phyloP scores from a whole-genome alignment of 768 basidiomycete genomes.

The Boletus rubropictus region DNA sequence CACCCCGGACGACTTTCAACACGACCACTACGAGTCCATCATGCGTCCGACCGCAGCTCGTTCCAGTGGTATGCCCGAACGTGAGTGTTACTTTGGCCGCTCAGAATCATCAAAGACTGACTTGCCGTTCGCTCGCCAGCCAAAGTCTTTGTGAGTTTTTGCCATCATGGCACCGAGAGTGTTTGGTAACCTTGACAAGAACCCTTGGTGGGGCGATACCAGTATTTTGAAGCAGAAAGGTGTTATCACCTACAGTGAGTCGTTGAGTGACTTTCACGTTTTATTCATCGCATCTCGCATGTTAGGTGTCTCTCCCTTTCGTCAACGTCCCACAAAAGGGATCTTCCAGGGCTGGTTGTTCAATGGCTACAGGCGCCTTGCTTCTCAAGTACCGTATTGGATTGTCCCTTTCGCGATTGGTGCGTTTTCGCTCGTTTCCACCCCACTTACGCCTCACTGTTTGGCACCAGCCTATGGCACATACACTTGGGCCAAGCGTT shows the following conservation, averaged over 20 bases:
- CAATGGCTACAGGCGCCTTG: conserved; percentile 78
- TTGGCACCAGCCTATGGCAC: conserved; percentile 57
- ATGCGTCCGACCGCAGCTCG: conserved; percentile 51
- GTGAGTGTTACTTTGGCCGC: conserved; percentile 40
- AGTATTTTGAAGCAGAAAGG: conserved; percentile 69
- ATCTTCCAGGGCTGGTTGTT: conserved; percentile 73
- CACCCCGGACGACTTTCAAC: conserved; percentile 23
- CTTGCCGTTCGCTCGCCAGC: conserved; percentile 35
- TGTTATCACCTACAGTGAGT: conserved; percentile 76
- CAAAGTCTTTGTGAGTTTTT: conserved; percentile 71
- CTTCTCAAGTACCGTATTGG: conserved; percentile 72
- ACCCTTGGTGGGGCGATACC: conserved; percentile 87
- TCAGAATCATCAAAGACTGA: background rate
- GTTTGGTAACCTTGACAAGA: conserved; percentile 39
- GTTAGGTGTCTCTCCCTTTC: conserved; percentile 78
- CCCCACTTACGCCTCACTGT: background rate
- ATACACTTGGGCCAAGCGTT: conserved; percentile 74
- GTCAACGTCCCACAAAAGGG: conserved; percentile 66
- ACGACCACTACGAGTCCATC: conserved; percentile 14
- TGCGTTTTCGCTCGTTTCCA: conserved; percentile 35
- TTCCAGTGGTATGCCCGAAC: conserved; percentile 75
- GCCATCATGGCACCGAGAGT: background rate
- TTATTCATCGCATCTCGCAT: conserved; percentile 1
- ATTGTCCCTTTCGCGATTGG: conserved; percentile 71
- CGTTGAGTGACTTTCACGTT: background rate